Conservation (phyloP, 768 basidiomycete species). For the Termitomyces sp. region DNA sequence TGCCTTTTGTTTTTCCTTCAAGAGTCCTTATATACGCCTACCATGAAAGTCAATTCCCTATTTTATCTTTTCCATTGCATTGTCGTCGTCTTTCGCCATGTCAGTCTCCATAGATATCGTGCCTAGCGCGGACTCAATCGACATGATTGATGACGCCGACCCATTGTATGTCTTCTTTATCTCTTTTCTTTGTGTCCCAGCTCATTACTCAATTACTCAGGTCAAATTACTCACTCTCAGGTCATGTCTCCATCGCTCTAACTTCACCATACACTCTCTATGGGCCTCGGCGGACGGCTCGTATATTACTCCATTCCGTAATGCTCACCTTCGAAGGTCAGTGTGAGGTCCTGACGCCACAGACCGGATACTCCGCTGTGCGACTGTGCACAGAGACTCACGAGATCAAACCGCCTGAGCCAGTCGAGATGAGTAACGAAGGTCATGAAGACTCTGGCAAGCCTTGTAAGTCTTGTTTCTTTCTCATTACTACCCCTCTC, state of each 20-base stretch:
- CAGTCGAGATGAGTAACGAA: constrained; percentile 62
- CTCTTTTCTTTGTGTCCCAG: neutral
- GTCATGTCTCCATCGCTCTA: constrained; percentile 68
- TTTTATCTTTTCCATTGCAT: constrained; percentile 12
- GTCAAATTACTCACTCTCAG: constrained; percentile 84
- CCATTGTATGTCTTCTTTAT: constrained; percentile 43
- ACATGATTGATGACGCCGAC: constrained; percentile 72
- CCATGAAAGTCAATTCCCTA: constrained; percentile 14
- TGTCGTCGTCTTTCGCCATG: constrained; percentile 40
- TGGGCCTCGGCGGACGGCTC: constrained; percentile 46
- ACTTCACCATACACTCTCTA: constrained; percentile 56
- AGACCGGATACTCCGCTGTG: constrained; percentile 62
- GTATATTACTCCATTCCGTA: constrained; percentile 64
- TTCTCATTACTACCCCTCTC: neutral
- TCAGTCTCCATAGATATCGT: constrained; percentile 62
- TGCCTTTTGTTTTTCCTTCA: constrained; percentile 18
- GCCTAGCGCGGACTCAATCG: constrained; percentile 52
- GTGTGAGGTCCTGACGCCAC: constrained; percentile 64
- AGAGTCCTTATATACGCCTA: constrained; percentile 15
- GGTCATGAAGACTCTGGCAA: constrained; percentile 53
- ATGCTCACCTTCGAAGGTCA: constrained; percentile 83
- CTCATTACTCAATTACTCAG: constrained; percentile 35
- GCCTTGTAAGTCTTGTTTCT: constrained; percentile 38
- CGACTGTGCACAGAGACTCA: constrained; percentile 67
- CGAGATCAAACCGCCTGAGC: constrained; percentile 52